Evolutionary conservation across 2,329 filamentous ascomycete genomes (phyloP).

Genomic region (Alternaria arborescens): DNA sequence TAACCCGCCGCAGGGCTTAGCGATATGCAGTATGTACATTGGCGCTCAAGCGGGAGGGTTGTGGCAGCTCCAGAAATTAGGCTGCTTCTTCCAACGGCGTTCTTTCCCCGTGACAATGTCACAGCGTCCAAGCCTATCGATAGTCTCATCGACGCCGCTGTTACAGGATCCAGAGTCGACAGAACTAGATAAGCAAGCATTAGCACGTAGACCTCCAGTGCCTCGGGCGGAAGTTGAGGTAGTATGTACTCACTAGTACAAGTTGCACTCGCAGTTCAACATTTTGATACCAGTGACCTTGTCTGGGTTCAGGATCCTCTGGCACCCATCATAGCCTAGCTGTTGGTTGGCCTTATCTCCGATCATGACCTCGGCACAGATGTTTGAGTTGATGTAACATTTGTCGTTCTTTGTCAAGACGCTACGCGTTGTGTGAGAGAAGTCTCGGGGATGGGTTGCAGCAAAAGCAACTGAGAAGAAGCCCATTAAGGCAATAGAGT

Average conservation of each 20-base stretch:
- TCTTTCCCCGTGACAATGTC: not conserved
- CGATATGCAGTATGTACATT: not conserved
- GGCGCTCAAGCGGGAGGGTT: not conserved
- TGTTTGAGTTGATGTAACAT: not conserved
- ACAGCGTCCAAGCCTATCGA: not conserved
- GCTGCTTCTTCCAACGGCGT: constrained; percentile 5
- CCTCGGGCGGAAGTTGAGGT: not conserved
- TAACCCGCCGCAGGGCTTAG: not conserved
- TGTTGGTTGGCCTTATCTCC: constrained; percentile 3
- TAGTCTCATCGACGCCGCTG: constrained; percentile 3
- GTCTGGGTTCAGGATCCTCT: not conserved
- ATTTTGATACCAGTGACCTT: constrained; percentile 1
- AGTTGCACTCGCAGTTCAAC: constrained; percentile 3
- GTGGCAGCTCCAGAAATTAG: constrained; percentile 4
- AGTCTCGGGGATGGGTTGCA: not conserved
- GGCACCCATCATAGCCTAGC: constrained; percentile 3
- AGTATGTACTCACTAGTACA: constrained; percentile 6
- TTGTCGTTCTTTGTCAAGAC: not conserved
- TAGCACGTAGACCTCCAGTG: not conserved
- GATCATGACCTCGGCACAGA: constrained; percentile 10
- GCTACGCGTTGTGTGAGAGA: not conserved
- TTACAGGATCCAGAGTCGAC: constrained; percentile 4
- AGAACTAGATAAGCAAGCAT: not conserved
- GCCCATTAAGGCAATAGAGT: not conserved
- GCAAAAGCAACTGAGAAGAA: not conserved